Evolutionary conservation across 352 stramenopile genomes (phyloP), one percentile per base, ranked within the genome.

Genomic region (Phytopythium kandeliae): DNA sequence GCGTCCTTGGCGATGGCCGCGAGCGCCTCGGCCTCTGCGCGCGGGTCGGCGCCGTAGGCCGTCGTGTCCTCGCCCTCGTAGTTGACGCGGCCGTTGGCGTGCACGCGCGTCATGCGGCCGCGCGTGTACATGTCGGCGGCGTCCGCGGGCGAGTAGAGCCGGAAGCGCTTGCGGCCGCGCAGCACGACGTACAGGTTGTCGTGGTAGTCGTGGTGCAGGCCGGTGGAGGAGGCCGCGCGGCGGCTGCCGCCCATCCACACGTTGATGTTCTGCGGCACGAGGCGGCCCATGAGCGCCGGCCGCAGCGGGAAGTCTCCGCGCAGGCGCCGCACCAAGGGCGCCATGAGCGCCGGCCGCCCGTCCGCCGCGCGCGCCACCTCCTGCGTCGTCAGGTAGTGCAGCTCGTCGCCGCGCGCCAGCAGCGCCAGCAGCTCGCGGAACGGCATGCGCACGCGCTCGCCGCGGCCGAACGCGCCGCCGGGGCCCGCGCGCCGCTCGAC

Each of bases 161-260:
- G 88, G 76, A 99, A 98, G 17, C 63, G 70, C 70, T 99, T 99
- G 47, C 71, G 81, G 22, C 97, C 97, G 31, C 80, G 68, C 36
- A 98, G 59, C 22, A 99, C 44, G 38, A 98, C 82, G 71, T 99
- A 99, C 25, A 99, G 61, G 62, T 99, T 99, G 76, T 99, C 97
- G 67, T 99, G 97, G 83, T 97, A 98, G 68, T 99, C 97, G 60
- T 99, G 97, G 70, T 99, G 97, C 31, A 99, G 76, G 1, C 97
- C 97, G 12, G 78, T 91, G 13, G 76, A 95, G 24, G 78, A 92
- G n/a, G n/a, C n/a, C 11, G 78, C 84, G 38, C 80, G 74, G 60
- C 69, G 74, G 59, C 81, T 92, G 62, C 88, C 86, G 19, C 96
- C 95, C 79, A 98, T 97, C 96, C 96, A 99, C 50, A 99, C 69